Evolutionary conservation across 1,284 basidiomycete species (phyloP).

Genomic region (Meripilus lineatus): DNA sequence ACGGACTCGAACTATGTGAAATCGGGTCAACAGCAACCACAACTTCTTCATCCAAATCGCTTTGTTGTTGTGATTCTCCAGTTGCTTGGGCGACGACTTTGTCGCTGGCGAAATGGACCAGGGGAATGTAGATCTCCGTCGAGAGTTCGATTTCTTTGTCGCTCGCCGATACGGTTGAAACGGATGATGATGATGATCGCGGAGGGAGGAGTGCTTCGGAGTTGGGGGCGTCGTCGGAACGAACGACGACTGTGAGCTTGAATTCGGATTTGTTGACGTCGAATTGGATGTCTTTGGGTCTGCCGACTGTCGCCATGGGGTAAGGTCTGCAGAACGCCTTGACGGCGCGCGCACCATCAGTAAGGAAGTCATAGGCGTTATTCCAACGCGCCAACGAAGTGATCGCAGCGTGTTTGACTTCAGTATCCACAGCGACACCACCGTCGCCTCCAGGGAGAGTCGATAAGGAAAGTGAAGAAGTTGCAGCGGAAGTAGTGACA

Average conservation of each 20-base stretch:
- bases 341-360: slow-evolving; percentile 78
- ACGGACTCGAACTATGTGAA: slow-evolving; percentile 17
- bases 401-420: slow-evolving; percentile 12
- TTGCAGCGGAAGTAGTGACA: slow-evolving; percentile 17
- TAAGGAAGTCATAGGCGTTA: slow-evolving; percentile 64
- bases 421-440: background rate
- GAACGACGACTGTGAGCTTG: slow-evolving; percentile 60
- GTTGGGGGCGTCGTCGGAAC: slow-evolving; percentile 42
- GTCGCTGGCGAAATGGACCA: slow-evolving; percentile 79
- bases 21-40: slow-evolving; percentile 2
- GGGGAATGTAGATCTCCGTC: slow-evolving; percentile 86
- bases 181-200: slow-evolving; percentile 14
- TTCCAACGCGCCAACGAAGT: slow-evolving; percentile 23
- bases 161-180: slow-evolving; percentile 10
- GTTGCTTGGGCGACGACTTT: slow-evolving; percentile 24
- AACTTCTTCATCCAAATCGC: slow-evolving; percentile 10
- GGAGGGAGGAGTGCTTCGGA: slow-evolving; percentile 12
- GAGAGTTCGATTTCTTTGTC: slow-evolving; percentile 38
- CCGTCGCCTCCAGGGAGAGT: slow-evolving; percentile 21
- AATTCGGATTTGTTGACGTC: slow-evolving; percentile 71
- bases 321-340: slow-evolving; percentile 82
- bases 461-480: slow-evolving; percentile 29
- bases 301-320: slow-evolving; percentile 72
- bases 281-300: slow-evolving; percentile 64
- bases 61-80: slow-evolving; percentile 1